These are phyloP conservation scores for Urtica urens DNA, from an alignment of 306 rosid genomes.

Conservation along the genomic window DNA sequence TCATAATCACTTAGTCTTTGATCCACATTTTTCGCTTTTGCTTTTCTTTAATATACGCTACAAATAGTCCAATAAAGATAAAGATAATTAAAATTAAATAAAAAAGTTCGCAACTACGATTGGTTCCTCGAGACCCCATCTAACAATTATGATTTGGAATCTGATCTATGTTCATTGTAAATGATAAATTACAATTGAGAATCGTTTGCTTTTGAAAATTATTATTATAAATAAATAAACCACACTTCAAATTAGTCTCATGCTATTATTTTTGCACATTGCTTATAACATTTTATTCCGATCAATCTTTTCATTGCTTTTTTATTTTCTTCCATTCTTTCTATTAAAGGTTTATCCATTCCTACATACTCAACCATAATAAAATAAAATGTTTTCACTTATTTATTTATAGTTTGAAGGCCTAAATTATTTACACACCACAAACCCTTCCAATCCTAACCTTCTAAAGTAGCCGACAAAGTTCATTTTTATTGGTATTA, in stretches of 20 bases:
- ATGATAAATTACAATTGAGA: conserved; percentile 26
- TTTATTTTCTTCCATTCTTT: conserved; percentile 24
- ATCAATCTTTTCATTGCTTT: conserved; percentile 49
- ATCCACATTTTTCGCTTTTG: conserved; percentile 23
- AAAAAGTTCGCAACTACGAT: not conserved
- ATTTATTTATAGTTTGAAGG: conserved; percentile 32
- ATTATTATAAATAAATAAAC: conserved; percentile 23
- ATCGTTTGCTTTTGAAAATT: conserved; percentile 46
- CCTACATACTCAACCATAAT: conserved; percentile 65
- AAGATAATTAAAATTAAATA: no score
- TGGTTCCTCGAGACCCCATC: not conserved
- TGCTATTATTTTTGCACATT: conserved; percentile 15
- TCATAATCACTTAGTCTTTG: conserved; percentile 19
- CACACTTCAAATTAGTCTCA: conserved; percentile 8
- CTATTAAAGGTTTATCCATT: conserved; percentile 50
- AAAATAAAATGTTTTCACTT: conserved; percentile 43
- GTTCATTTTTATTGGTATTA: conserved; percentile 53
- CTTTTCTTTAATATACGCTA: conserved; percentile 4
- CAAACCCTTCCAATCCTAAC: conserved; percentile 53
- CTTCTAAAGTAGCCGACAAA: conserved; percentile 83
- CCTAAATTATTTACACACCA: conserved; percentile 30
- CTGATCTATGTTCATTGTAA: conserved; percentile 23
- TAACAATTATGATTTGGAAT: conserved; percentile 30
- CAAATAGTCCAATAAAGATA: not conserved
- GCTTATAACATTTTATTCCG: conserved; percentile 1